Evolutionary conservation across 202 grass and related monocot genomes (phyloP), one percentile per base, ranked within the genome.

Genomic region (Dendrocalamus latiflorus): DNA sequence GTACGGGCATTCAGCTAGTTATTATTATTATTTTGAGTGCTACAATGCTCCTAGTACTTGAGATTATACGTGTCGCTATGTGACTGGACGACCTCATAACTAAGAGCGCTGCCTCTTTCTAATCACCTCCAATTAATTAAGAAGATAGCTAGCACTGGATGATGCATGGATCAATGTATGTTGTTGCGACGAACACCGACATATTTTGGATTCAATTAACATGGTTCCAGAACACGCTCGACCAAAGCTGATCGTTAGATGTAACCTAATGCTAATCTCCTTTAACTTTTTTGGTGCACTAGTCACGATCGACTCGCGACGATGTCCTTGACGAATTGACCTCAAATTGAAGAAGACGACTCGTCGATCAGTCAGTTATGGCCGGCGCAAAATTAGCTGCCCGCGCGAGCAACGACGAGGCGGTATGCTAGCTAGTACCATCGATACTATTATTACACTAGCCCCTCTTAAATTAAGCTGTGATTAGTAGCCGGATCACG

Each of bases 361-460:
- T 56, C 64, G 28, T 6, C 50, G 41, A 75, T 50, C 82, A 33
- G 87, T 81, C 77, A 64, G 67, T 14, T 47, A 74, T 68, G 74
- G 74, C 83, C 72, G 64, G 77, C 58, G 71, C 56, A 50, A 85
- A 85, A 76, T 85, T 76, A 89, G 82, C 82, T 76, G 65, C 56
- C 51, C 16, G 37, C 81, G 54, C 54, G 38, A 60, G 64, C 65
- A 65, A 78, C 76, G 69, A 89, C 78, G 59, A 78, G 0, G 70
- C 37, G 34, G 3, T 18, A 50, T 34, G 11, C 11, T 8, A 70
- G 16, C 9, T 13, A 72, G 18, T 51, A 51, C 24, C 39, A 43
- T 74, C 68, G 38, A 41, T 48, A 39, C 15, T 63, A 64, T 20
- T 26, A 5, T 66, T 6, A n/a, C 34, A 54, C 63, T 22, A 41